These are phyloP conservation scores for Hymenoscyphus linearis DNA, from an alignment of 2,329 filamentous ascomycete genomes.

Conservation along the genomic window DNA sequence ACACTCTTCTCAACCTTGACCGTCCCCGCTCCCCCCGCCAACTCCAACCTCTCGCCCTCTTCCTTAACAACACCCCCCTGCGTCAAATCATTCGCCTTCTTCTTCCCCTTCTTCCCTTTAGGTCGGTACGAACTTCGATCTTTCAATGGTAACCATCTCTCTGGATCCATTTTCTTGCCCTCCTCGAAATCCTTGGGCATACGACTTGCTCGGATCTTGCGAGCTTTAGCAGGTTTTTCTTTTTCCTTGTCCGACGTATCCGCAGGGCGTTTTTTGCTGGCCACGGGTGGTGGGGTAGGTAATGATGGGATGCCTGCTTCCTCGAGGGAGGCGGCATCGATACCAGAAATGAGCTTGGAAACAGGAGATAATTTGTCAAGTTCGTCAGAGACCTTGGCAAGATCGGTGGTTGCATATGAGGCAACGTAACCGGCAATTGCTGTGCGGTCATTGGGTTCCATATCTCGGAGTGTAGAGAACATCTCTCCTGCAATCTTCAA, in stretches of 20 bases:
- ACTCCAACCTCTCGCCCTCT: conserved; percentile 55
- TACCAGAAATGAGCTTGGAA: conserved; percentile 52
- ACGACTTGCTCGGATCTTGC: conserved; percentile 53
- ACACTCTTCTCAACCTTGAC: conserved; percentile 60
- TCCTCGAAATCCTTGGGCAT: conserved; percentile 72
- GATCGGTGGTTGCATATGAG: conserved; percentile 61
- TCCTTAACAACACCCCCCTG: conserved; percentile 81
- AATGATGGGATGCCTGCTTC: conserved; percentile 56
- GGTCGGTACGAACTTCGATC: conserved; percentile 86
- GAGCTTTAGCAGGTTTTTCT: conserved; percentile 44
- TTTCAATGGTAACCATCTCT: conserved; percentile 86
- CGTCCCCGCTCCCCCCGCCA: conserved; percentile 57
- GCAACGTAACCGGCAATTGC: conserved; percentile 83
- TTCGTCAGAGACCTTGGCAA: conserved; percentile 49
- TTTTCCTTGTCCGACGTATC: conserved; percentile 36
- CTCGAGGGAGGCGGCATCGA: conserved; percentile 60
- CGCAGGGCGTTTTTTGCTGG: conserved; percentile 45
- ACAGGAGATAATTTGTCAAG: conserved; percentile 56
- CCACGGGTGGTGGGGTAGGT: conserved; percentile 35
- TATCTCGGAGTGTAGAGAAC: conserved; percentile 65
- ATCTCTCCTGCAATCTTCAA: conserved; percentile 68
- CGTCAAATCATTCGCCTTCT: conserved; percentile 70
- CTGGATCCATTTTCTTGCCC: conserved; percentile 76
- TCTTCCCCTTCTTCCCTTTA: conserved; percentile 88
- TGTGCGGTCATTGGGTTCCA: conserved; percentile 61